Conservation (phyloP, 2,329 filamentous ascomycete species). For the Xylariales sp. region DNA sequence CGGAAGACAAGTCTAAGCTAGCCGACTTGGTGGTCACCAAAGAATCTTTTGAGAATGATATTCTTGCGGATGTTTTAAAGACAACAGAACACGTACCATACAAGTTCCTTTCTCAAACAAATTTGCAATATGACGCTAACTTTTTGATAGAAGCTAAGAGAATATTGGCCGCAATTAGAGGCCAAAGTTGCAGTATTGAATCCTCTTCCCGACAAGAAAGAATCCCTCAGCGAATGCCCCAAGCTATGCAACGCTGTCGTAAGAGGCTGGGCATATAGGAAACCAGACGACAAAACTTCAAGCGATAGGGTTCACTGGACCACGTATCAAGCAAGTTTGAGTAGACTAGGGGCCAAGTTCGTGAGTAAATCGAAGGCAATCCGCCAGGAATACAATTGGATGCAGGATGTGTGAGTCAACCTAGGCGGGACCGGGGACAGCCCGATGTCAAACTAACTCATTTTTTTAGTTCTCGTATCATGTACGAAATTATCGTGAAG, state of each 20-base stretch:
- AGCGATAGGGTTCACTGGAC: slow-evolving; percentile 18
- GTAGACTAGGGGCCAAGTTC: slow-evolving; percentile 17
- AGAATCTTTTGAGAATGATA: slow-evolving; percentile 6
- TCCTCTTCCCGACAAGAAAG: slow-evolving; percentile 12
- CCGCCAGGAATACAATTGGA: slow-evolving; percentile 6
- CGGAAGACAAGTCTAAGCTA: slow-evolving; percentile 14
- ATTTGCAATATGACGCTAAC: background rate
- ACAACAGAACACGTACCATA: slow-evolving; percentile 13
- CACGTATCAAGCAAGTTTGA: slow-evolving; percentile 31
- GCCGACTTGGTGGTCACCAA: background rate
- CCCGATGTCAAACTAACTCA: background rate
- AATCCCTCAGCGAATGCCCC: slow-evolving; percentile 3
- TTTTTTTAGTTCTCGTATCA: background rate
- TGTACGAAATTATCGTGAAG: background rate
- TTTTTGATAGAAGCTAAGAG: background rate
- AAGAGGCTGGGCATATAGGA: slow-evolving; percentile 20
- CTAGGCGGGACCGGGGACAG: too few species aligned
- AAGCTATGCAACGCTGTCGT: slow-evolving; percentile 5
- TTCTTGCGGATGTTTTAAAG: slow-evolving; percentile 1
- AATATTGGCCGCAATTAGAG: background rate
- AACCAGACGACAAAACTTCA: slow-evolving; percentile 15
- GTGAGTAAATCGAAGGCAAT: slow-evolving; percentile 13
- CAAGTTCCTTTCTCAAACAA: background rate
- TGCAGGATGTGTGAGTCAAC: background rate
- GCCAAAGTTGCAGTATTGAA: background rate